Evolutionary conservation across 768 basidiomycete genomes (phyloP).

Genomic region (Hebeloma cylindrosporum): DNA sequence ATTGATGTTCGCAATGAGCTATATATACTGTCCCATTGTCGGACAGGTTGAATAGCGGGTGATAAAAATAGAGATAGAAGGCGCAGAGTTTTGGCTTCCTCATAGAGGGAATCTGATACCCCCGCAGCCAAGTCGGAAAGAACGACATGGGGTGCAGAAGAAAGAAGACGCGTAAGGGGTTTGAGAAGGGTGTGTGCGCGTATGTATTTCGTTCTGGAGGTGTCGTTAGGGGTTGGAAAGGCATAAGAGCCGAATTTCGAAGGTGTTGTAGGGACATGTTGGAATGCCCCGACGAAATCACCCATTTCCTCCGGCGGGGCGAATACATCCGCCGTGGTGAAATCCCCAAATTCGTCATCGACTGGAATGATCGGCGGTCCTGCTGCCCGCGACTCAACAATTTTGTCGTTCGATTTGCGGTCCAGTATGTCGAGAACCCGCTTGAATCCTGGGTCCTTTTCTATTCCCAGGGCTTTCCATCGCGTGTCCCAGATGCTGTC

Average conservation of each 20-base stretch:
- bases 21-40: slow-evolving; percentile 60
- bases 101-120: slow-evolving; percentile 44
- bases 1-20: slow-evolving; percentile 71
- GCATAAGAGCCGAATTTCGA: slow-evolving; percentile 12
- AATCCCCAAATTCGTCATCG: slow-evolving; percentile 91
- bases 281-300: slow-evolving; percentile 22
- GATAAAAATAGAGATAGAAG: slow-evolving; percentile 78
- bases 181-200: slow-evolving; percentile 66
- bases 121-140: slow-evolving; percentile 55
- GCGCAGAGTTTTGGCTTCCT: slow-evolving; percentile 68
- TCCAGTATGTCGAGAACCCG: slow-evolving; percentile 63
- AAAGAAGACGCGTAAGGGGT: slow-evolving; percentile 55
- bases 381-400: slow-evolving; percentile 36
- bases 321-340: slow-evolving; percentile 50
- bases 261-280: slow-evolving; percentile 8
- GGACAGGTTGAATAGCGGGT: slow-evolving; percentile 65
- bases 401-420: slow-evolving; percentile 39
- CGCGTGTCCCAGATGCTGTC: slow-evolving; percentile 78
- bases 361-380: slow-evolving; percentile 63
- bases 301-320: slow-evolving; percentile 41
- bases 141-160: slow-evolving; percentile 64
- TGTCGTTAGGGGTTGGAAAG: slow-evolving; percentile 31
- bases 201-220: slow-evolving; percentile 58
- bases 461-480: slow-evolving; percentile 62
- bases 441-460: slow-evolving; percentile 39